Evolutionary conservation across 306 rosid genomes (phyloP), one percentile per base, ranked within the genome.

Genomic region (Malus orientalis): DNA sequence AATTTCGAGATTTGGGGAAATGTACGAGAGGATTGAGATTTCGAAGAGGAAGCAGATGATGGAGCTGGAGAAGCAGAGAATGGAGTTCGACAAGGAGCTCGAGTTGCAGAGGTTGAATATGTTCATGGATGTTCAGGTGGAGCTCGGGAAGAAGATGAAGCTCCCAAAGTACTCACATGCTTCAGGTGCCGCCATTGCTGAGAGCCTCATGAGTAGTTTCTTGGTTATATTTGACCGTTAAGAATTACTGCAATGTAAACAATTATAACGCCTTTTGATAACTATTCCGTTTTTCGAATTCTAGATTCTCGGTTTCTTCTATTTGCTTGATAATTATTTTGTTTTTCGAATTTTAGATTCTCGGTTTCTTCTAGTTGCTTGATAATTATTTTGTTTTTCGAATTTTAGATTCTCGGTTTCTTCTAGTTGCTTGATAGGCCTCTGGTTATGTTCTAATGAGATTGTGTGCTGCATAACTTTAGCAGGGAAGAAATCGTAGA

Each of bases 51-150:
- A 83, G 65, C 81, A 76, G 71, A 70, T 78, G 78, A 57, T 83
- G 78, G 91, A 87, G 72, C 53, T 87, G 76, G 91, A 87, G 87
- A 87, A 68, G 69, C 87, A 87, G 81, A 82, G 87, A 69, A 75
- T 85, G 87, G 84, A 85, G 60, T 85, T 87, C n/a, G 51, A 81
- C 10, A 83, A 79, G 79, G 89, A 87, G 10, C 82, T 85, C 4
- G 91, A 85, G 54, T 77, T 81, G 23, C 84, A 81, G 74, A 85
- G 87, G 67, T 74, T 87, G 81, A 85, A 76, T 70, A 80, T 83
- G 88, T 83, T 87, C 71, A 77, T 79, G 87, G 84, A 87, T 55
- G 72, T 84, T 49, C 89, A 85, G 22, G 66, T 85, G 68, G 89
- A 83, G 80, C 51, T 85, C 8, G 55, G 55, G 11, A 79, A 76